Conservation (phyloP, 495 filamentous ascomycete genomes). For the Tuber melanosporum region DNA sequence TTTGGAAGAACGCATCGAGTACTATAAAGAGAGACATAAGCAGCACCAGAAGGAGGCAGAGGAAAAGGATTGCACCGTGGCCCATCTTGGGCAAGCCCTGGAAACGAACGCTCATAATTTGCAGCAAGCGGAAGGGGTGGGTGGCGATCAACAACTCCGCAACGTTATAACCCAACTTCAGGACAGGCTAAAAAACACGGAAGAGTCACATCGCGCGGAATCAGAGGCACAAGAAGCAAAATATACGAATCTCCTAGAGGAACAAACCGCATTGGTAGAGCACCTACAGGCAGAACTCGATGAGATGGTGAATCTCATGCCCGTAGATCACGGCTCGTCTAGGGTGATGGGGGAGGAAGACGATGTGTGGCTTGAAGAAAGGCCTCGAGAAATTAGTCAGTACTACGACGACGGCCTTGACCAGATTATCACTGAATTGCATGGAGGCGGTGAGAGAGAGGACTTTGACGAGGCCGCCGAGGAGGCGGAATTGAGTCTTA, state of each 20-base stretch:
- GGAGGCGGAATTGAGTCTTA: conserved; percentile 36
- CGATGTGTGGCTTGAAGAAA: conserved; percentile 37
- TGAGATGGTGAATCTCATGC: conserved; percentile 40
- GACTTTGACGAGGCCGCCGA: conserved; percentile 39
- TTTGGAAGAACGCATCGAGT: conserved; percentile 25
- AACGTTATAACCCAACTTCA: conserved; percentile 19
- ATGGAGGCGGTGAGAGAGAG: conserved; percentile 31
- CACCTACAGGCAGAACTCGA: conserved; percentile 40
- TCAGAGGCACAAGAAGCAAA: conserved; percentile 22
- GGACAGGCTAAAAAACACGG: conserved; percentile 22
- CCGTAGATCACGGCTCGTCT: conserved; percentile 36
- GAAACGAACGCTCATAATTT: conserved; percentile 5
- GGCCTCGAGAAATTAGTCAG: conserved; percentile 30
- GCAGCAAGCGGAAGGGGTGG: background rate
- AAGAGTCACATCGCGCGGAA: conserved; percentile 20
- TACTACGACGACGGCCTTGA: conserved; percentile 38
- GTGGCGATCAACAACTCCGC: conserved; percentile 8
- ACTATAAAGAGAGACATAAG: conserved; percentile 11
- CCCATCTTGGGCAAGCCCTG: conserved; percentile 22
- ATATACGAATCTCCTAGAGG: conserved; percentile 31
- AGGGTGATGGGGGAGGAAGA: conserved; percentile 36
- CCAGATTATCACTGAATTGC: conserved; percentile 38
- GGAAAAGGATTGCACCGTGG: conserved; percentile 31
- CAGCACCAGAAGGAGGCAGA: conserved; percentile 24
- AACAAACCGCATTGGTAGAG: conserved; percentile 30